Evolutionary conservation across 176 grass and related monocot species (phyloP).

Genomic region (Triticum timopheevii): DNA sequence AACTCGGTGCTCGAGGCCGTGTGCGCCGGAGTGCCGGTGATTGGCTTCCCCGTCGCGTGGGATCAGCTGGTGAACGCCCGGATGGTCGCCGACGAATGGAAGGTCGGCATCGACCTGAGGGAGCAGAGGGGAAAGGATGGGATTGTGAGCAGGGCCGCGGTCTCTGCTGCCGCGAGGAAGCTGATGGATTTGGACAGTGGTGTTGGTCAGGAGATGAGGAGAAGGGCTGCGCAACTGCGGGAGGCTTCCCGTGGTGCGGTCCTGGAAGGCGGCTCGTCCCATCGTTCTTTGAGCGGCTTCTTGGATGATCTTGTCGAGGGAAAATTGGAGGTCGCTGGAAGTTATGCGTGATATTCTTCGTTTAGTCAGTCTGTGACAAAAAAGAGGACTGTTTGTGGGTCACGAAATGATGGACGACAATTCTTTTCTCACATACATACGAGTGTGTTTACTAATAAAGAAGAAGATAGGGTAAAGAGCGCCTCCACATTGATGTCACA

Average conservation of each 20-base stretch:
- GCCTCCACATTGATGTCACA: too few relatives aligned
- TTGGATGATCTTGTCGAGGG: conserved; percentile 23
- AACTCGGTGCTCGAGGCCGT: conserved; percentile 64
- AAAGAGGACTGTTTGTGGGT: too few relatives aligned
- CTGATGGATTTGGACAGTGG: conserved; percentile 51
- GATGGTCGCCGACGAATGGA: conserved; percentile 59
- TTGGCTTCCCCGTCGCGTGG: conserved; percentile 50
- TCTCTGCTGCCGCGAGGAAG: conserved; percentile 30
- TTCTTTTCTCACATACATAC: too few relatives aligned
- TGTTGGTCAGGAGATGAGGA: conserved; percentile 48
- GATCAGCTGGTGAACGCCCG: conserved; percentile 50
- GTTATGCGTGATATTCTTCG: too few relatives aligned
- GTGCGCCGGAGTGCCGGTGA: conserved; percentile 49
- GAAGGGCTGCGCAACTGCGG: conserved; percentile 32
- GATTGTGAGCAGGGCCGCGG: conserved; percentile 25
- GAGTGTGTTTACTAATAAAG: too few relatives aligned
- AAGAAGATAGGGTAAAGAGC: too few relatives aligned
- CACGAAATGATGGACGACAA: too few relatives aligned
- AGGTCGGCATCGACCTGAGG: conserved; percentile 46
- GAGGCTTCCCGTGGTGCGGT: conserved; percentile 27
- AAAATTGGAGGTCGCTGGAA: not conserved
- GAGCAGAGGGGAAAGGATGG: conserved; percentile 17
- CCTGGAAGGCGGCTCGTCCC: conserved; percentile 46
- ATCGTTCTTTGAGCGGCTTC: conserved; percentile 38
- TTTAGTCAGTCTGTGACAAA: too few relatives aligned